These are phyloP conservation scores for Cucumis melo DNA, from an alignment of 306 rosid species.

Conservation along the genomic window DNA sequence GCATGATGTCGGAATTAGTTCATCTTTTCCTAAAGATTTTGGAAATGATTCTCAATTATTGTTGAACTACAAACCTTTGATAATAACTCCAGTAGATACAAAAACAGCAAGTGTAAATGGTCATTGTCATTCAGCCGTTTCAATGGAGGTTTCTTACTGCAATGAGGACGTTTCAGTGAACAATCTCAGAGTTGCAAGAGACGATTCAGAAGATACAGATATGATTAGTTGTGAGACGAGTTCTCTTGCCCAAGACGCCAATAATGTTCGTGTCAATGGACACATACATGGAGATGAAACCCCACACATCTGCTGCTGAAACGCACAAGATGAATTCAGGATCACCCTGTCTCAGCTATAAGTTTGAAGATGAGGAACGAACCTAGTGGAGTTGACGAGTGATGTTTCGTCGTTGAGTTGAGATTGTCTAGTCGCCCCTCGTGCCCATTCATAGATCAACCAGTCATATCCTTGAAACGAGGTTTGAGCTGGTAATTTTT, in stretches of 20 bases:
- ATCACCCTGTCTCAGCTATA: conserved; percentile 5
- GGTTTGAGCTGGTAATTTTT: conserved; percentile 43
- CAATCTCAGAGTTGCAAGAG: background rate
- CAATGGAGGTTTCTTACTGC: conserved; percentile 16
- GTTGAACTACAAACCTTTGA: background rate
- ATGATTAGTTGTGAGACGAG: conserved; percentile 13
- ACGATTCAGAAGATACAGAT: conserved; percentile 21
- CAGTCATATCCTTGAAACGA: conserved; percentile 49
- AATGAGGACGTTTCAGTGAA: background rate
- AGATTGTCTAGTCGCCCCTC: conserved; percentile 8
- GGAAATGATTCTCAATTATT: background rate
- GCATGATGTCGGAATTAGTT: conserved; percentile 6
- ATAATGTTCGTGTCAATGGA: conserved; percentile 31
- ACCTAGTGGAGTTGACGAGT: conserved; percentile 21
- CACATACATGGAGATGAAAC: conserved; percentile 10
- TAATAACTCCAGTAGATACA: conserved; percentile 13
- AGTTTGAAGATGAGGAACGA: conserved; percentile 25
- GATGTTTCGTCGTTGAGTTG: conserved; percentile 9
- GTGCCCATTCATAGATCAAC: conserved; percentile 30
- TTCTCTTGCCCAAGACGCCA: conserved; percentile 6
- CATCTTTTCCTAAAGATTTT: conserved; percentile 8
- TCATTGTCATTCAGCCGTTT: conserved; percentile 18
- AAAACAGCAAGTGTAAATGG: conserved; percentile 3
- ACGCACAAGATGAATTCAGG: conserved; percentile 12
- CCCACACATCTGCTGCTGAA: conserved; percentile 17